Base-by-base conservation (phyloP, 768 basidiomycete genomes). In the Calvatia gigantea region DNA sequence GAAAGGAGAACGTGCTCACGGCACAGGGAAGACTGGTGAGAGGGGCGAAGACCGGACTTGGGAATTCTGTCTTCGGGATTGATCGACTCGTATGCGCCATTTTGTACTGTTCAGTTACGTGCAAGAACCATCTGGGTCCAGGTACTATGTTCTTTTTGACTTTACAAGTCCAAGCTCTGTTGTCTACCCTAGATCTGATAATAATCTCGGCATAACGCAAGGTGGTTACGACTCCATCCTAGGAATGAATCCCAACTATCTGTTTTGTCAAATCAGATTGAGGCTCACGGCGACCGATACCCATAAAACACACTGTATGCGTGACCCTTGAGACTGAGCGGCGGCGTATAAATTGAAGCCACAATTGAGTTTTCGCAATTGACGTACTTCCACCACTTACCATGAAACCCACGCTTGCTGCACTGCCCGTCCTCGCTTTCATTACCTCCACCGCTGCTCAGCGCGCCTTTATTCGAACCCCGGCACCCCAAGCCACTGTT, bases 21-120 rank as follows among this genome's bases (percentile, higher is more conserved):
- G 82, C 27, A 80, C 73, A 37, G 83, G 80, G 25, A 86, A 69
- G 72, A 90, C 83, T 11, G 89, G 83, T 33, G 84, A 83, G 64
- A 87, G 82, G 7, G 89, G 84, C 44, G 89, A 86, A 62, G 89
- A 93, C 61, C 76, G 91, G 57, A 94, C 90, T 59, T 95, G 93
- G 92, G 90, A 94, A 68, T 94, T 95, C 70, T 92, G 78, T 69
- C 62, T 81, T 33, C 67, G 65, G 56, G 72, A 72, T 47, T 56
- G 42, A 41, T 19, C 12, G 21, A 4, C 19, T 37, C 37, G 21
- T 17, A 54, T 31, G 43, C 38, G 14, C n/a, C 2, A 23, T 37
- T 33, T 17, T 19, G 29, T 31, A 32, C 7, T 5, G n/a, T 33
- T 21, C 9, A 12, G 19, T 42, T 12, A 12, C 14, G 41, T 42